These are phyloP conservation scores for Oryza glaberrima DNA, from an alignment of 176 grass and related monocot species.

Conservation along the genomic window DNA sequence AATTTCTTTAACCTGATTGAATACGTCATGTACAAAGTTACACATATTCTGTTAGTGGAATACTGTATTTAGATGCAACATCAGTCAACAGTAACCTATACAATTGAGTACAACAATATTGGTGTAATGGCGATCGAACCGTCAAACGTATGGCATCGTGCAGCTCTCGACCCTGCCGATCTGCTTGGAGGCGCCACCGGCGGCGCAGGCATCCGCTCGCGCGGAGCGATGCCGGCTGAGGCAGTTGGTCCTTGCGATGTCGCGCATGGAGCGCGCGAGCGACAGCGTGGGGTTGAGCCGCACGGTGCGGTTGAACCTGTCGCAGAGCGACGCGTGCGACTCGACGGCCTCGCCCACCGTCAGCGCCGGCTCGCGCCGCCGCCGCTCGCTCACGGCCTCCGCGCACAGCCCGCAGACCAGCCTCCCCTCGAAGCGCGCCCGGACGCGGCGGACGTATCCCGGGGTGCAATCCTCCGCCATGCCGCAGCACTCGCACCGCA, in stretches of 20 bases:
- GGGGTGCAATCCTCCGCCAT: not conserved
- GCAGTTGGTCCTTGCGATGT: constrained; percentile 49
- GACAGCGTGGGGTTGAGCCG: constrained; percentile 52
- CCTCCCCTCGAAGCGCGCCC: constrained; percentile 41
- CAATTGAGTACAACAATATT: not conserved
- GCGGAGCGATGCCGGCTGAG: not conserved
- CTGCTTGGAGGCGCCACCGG: not conserved
- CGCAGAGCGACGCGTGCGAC: constrained; percentile 43
- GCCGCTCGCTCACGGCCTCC: constrained; percentile 53
- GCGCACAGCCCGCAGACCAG: constrained; percentile 57
- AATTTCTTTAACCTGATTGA: no score
- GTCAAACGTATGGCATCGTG: not conserved
- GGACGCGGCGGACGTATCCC: not conserved
- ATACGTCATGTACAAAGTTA: not conserved
- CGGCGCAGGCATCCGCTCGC: not conserved
- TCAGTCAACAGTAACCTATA: not conserved
- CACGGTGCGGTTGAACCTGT: constrained; percentile 50
- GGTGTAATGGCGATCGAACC: not conserved
- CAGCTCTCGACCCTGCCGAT: not conserved
- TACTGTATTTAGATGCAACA: not conserved
- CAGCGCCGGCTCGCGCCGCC: constrained; percentile 25
- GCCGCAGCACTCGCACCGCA: not conserved
- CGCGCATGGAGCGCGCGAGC: constrained; percentile 47
- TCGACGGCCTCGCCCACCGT: constrained; percentile 44
- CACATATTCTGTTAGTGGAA: not conserved